Percentiles rank a stretch among this genome's conserved stretches.
These are phyloP conservation scores for Hypsizygus marmoreus DNA, from an alignment of 768 basidiomycete genomes.

Conservation along the genomic window DNA sequence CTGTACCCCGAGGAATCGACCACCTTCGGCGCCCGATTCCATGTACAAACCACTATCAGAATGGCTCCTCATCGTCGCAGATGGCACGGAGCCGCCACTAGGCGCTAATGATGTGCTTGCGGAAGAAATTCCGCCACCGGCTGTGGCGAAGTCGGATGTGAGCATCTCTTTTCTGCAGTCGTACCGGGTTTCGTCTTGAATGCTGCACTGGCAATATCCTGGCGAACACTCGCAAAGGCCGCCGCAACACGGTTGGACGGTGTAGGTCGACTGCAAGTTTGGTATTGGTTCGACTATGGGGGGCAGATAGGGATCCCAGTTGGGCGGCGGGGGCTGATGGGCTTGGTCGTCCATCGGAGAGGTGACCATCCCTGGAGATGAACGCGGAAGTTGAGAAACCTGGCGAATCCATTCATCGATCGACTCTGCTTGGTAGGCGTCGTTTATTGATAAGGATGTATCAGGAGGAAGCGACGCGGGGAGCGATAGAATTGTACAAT, in stretches of 20 bases:
- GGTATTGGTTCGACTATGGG: conserved; percentile 10
- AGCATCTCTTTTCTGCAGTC: conserved; percentile 23
- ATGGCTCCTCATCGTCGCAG: conserved; percentile 4
- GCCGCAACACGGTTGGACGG: conserved; percentile 21
- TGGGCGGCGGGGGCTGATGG: conserved; percentile 10
- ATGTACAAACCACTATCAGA: conserved; percentile 3
- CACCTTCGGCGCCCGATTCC: not conserved
- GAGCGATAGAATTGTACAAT: conserved; percentile 61
- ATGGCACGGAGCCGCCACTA: not conserved
- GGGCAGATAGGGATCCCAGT: conserved; percentile 17
- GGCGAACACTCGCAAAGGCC: conserved; percentile 24
- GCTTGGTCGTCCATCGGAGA: not conserved
- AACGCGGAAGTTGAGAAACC: conserved; percentile 9
- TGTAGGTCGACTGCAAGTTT: conserved; percentile 5
- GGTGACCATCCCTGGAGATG: not conserved
- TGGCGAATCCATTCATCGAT: conserved; percentile 42
- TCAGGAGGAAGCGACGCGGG: conserved; percentile 44
- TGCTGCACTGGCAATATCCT: conserved; percentile 18
- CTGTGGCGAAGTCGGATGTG: conserved; percentile 6
- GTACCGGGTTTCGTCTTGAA: conserved; percentile 19
- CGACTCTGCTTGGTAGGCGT: conserved; percentile 42
- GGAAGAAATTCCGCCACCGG: not conserved
- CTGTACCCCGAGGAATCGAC: conserved; percentile 3
- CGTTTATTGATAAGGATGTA: conserved; percentile 41
- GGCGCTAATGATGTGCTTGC: not conserved